phyloP scores from a whole-genome alignment of 2,329 filamentous ascomycete species.

The Pseudopyricularia javanii region DNA sequence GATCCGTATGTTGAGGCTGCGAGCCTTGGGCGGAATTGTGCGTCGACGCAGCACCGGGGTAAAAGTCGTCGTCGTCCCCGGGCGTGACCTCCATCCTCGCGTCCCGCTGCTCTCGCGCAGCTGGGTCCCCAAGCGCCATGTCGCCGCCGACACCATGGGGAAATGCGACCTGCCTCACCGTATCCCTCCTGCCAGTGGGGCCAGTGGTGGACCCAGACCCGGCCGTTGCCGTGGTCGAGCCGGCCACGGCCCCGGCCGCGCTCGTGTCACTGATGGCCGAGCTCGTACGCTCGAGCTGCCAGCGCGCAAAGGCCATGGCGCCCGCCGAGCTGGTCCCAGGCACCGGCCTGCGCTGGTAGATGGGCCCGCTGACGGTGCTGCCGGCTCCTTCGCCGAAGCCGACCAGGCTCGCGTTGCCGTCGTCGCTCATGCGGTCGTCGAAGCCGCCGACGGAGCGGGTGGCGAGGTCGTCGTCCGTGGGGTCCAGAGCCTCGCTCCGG shows the following conservation, averaged over 20 bases:
- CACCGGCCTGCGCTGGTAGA: slow-evolving; percentile 42
- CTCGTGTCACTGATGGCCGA: slow-evolving; percentile 36
- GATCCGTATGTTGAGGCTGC: slow-evolving; percentile 17
- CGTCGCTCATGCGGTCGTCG: slow-evolving; percentile 72
- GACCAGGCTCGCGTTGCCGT: slow-evolving; percentile 71
- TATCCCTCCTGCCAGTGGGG: slow-evolving; percentile 12
- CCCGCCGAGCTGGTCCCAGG: slow-evolving; percentile 24
- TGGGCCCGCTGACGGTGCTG: slow-evolving; percentile 71
- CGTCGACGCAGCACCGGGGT: slow-evolving; percentile 56
- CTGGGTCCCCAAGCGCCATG: slow-evolving; percentile 31
- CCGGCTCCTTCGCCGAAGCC: slow-evolving; percentile 88
- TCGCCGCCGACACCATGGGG: slow-evolving; percentile 24
- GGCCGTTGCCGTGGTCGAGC: slow-evolving; percentile 7
- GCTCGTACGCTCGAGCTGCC: slow-evolving; percentile 35
- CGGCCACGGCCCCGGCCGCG: slow-evolving; percentile 2
- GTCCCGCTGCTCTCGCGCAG: slow-evolving; percentile 41
- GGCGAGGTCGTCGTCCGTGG: slow-evolving; percentile 41
- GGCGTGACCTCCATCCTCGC: slow-evolving; percentile 29
- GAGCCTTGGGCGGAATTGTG: slow-evolving; percentile 39
- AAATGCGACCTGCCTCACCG: slow-evolving; percentile 5
- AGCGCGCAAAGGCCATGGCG: slow-evolving; percentile 16
- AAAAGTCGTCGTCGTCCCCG: slow-evolving; percentile 31
- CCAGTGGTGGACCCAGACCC: slow-evolving; percentile 11
- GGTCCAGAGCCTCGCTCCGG: slow-evolving; percentile 9
- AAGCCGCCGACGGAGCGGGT: slow-evolving; percentile 36